Base-by-base conservation (phyloP, 73 alveolate genomes). In the Stentor roeselii region DNA sequence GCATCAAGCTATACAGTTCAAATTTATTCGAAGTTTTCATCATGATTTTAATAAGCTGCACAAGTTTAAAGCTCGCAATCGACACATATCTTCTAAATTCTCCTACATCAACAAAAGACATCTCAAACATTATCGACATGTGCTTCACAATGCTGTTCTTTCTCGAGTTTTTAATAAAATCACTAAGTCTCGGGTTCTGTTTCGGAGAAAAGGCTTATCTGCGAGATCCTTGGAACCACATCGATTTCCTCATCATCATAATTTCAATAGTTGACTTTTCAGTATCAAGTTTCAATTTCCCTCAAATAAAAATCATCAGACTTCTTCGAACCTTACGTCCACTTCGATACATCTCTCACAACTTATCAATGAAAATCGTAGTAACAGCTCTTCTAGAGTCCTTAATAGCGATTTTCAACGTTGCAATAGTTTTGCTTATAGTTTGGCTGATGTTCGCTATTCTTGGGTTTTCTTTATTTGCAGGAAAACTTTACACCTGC, bases 161-260 rank as follows among this genome's bases (percentile, higher is more conserved):
- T 58, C 76, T 94, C 6, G 99, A 97, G 87, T 89, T 93, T 36
- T 78, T 87, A 59, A 60, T 93, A 41, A 95, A 97, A 88, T 42
- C 90, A 1, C 89, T 97, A 74, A 95, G 99, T 74, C 88, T 83
- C 67, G 99, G 99, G 3, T 92, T 97, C 78, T 75, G 89, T 75
- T 98, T 93, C 78, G 93, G 93, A 31, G 82, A 86, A 83, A 94
- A 94, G 11, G 76, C 97, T 37, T 97, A 97, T 88, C 86, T 97
- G 31, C 83, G 96, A 84, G 99, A 97, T 87, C 90, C 93, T 78
- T 97, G 99, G 98, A 92, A 93, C 87, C 82, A 87, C 78, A 84
- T 97, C 40, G 99, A 97, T 91, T 95, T 95, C 93, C 90, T 96
- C 76, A 95, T 97, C 67, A 99, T 96, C 4, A 60, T 93, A 27